These are phyloP conservation scores for Fusarium sp. DNA, from an alignment of 2,329 filamentous ascomycete species.

Conservation along the genomic window DNA sequence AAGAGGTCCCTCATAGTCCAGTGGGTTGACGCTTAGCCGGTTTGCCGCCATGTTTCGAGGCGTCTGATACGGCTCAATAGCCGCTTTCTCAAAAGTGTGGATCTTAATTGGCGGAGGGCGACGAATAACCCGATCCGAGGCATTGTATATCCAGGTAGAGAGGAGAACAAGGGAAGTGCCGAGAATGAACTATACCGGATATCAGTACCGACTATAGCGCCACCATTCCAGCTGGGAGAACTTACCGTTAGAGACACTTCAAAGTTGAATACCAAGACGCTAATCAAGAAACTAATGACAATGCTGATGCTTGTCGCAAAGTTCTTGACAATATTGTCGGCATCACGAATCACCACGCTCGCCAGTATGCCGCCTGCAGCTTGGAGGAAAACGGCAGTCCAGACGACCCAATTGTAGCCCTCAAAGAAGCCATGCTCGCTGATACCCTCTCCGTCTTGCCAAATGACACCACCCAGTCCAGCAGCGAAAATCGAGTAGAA, in stretches of 20 bases:
- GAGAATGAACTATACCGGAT: slow-evolving; percentile 73
- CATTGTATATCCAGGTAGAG: slow-evolving; percentile 87
- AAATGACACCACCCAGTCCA: slow-evolving; percentile 84
- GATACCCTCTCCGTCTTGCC: slow-evolving; percentile 87
- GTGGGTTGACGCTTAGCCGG: slow-evolving; percentile 52
- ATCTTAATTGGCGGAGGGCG: slow-evolving; percentile 75
- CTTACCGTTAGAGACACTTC: slow-evolving; percentile 77
- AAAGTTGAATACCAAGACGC: slow-evolving; percentile 87
- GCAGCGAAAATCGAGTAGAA: slow-evolving; percentile 95
- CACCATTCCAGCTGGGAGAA: slow-evolving; percentile 27
- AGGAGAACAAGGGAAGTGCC: slow-evolving; percentile 83
- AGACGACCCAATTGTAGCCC: slow-evolving; percentile 93
- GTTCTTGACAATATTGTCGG: slow-evolving; percentile 86
- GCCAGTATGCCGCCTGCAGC: slow-evolving; percentile 84
- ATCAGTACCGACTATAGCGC: slow-evolving; percentile 2
- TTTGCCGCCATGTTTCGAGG: slow-evolving; percentile 46
- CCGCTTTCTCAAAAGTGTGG: slow-evolving; percentile 80
- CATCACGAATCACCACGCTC: slow-evolving; percentile 54
- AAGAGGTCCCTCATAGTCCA: slow-evolving; percentile 50
- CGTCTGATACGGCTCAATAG: slow-evolving; percentile 62
- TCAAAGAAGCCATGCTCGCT: slow-evolving; percentile 89
- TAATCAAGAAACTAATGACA: slow-evolving; percentile 85
- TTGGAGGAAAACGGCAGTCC: slow-evolving; percentile 85
- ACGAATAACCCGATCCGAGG: slow-evolving; percentile 64
- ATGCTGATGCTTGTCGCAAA: slow-evolving; percentile 95